These are phyloP conservation scores for Betula pendula DNA, from an alignment of 306 rosid genomes.

Conservation along the genomic window DNA sequence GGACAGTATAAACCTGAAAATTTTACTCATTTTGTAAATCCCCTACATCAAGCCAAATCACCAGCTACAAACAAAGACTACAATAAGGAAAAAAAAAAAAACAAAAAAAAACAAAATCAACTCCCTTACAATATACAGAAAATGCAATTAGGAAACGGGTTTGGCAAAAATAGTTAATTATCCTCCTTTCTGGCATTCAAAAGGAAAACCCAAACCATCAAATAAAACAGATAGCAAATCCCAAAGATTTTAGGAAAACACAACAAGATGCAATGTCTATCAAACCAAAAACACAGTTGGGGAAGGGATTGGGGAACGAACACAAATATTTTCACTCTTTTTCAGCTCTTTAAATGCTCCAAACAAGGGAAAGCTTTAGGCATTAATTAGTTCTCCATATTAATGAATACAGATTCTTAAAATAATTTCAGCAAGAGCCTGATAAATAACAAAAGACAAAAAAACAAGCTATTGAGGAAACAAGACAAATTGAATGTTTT, in stretches of 20 bases:
- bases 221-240: neutral
- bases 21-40: conserved; percentile 28
- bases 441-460: neutral
- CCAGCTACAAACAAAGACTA: conserved; percentile 3
- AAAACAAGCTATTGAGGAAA: neutral
- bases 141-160: neutral
- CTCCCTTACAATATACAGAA: neutral
- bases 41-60: conserved; percentile 8
- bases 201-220: neutral
- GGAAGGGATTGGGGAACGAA: neutral
- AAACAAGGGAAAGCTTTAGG: neutral
- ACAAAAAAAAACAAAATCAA: neutral
- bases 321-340: neutral
- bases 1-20: conserved; percentile 73
- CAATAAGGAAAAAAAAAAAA: neutral
- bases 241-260: neutral
- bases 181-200: neutral
- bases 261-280: neutral
- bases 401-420: neutral
- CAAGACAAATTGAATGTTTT: neutral
- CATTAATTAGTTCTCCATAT: neutral
- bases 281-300: neutral
- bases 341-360: neutral
- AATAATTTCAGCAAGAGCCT: neutral
- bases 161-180: neutral